Evolutionary conservation across 805 yeast genomes (phyloP), one percentile per base, ranked within the genome.

Genomic region (Kregervanrija pseudodelftensis): DNA sequence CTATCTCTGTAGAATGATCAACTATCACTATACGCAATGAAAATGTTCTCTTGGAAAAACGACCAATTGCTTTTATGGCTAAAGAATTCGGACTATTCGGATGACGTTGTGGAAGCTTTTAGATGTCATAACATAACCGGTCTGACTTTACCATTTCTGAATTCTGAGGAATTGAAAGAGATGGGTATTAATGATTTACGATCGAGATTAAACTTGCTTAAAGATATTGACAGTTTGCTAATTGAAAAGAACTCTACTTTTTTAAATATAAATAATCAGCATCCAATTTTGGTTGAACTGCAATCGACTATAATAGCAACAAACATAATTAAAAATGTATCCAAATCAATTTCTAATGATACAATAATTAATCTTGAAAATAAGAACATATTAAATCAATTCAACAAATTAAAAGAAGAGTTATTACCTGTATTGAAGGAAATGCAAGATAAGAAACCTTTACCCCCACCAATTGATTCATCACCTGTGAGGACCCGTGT

Each of bases 111-210:
- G 16, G 62, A 53, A 17, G 40, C 48, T 28, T 80, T 82, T 56
- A 64, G 70, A 22, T 71, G 69, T 3, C 76, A 86, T 61, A 80
- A 80, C 52, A 76, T 86, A 41, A 79, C 82, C 3, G 96, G 96
- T 1, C 76, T 83, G 30, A 71, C 85, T 4, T 65, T 91, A 42
- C 79, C 86, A 2, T 80, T 77, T 49, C 67, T 90, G 41, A 77
- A 79, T 31, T 76, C 85, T 11, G 77, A 74, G 8, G 93, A 88
- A 57, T 74, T 90, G 37, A 68, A 71, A 48, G 96, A 89, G 43
- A 65, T 91, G 56, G 95, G 90, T 2, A 72, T 85, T 1, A 45
- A 49, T 5, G 66, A 69, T 32, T 58, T 84, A 31, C 72, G 74
- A 30, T 73, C 75, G 14, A 70, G 96, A 28, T 67, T 90, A 3